These are phyloP conservation scores for Dictyostelium discoideum DNA, from an alignment of 78 protist species.

Conservation along the genomic window dicty_2.7 NC_007089.4:4482501-4483000, in stretches of 20 bases:
- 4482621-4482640: constrained; percentile 1
- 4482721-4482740: constrained; percentile 73
- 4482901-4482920: constrained; percentile 21
- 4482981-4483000: constrained; percentile 93
- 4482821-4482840: constrained; percentile 85
- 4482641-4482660: constrained; percentile 21
- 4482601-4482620: neutral
- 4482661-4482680: constrained; percentile 35
- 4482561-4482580: neutral
- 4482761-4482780: constrained; percentile 57
- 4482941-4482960: constrained; percentile 78
- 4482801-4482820: constrained; percentile 86
- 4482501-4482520: neutral
- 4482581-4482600: constrained; percentile 28
- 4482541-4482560: neutral
- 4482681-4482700: constrained; percentile 20
- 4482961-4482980: constrained; percentile 85
- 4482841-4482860: constrained; percentile 91
- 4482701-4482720: constrained; percentile 59
- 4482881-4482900: constrained; percentile 43
- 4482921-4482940: constrained; percentile 88
- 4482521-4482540: neutral
- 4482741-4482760: constrained; percentile 32
- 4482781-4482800: constrained; percentile 84
- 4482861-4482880: constrained; percentile 88